Conservation (phyloP, 148 eudicot genomes). For the Rhododendron williamsianum region DNA sequence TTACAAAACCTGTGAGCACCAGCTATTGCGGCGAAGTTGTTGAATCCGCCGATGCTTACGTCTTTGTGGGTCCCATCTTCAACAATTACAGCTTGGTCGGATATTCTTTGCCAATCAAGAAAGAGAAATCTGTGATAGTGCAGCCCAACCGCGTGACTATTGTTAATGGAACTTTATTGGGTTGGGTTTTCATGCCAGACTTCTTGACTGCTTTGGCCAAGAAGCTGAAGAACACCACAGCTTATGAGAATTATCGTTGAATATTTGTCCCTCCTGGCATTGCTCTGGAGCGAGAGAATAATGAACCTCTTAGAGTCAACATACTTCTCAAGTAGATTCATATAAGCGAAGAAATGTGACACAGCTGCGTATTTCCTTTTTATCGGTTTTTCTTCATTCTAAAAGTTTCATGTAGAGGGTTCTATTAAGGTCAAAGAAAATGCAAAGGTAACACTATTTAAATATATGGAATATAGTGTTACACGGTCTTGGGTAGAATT, state of each 20-base stretch:
- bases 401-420: neutral
- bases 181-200: constrained; percentile 78
- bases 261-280: constrained; percentile 69
- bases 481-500: too few species aligned
- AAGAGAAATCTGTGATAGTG: constrained; percentile 54
- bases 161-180: constrained; percentile 64
- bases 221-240: constrained; percentile 56
- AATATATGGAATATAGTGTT: neutral
- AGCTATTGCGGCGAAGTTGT: constrained; percentile 66
- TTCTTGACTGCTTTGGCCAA: constrained; percentile 57
- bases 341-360: constrained; percentile 23
- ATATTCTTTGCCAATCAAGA: constrained; percentile 64
- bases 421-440: neutral
- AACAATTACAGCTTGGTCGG: constrained; percentile 86
- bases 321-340: constrained; percentile 76
- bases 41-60: constrained; percentile 75
- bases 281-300: constrained; percentile 47
- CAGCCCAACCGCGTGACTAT: constrained; percentile 67
- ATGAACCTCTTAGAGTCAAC: constrained; percentile 69
- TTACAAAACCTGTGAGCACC: constrained; percentile 38
- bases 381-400: neutral
- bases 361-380: neutral
- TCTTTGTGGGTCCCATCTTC: constrained; percentile 72
- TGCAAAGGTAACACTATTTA: neutral
- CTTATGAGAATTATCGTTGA: constrained; percentile 57